Evolutionary conservation across 495 filamentous ascomycete species (phyloP).

Genomic region (Tuber borchii): DNA sequence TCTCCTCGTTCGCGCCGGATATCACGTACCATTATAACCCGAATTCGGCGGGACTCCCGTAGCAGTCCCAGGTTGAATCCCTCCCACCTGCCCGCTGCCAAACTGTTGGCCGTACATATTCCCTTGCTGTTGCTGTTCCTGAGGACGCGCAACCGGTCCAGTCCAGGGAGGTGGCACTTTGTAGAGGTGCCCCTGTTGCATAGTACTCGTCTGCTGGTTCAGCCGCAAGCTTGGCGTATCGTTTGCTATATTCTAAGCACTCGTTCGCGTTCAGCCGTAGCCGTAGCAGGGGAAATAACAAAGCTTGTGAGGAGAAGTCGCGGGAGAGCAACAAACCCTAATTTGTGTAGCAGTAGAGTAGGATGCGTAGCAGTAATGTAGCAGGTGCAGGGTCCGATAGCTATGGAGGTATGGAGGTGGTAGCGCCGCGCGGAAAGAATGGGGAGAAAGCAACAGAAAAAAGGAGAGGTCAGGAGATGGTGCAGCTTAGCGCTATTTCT

Average conservation of each 20-base stretch:
- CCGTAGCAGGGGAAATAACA: not conserved
- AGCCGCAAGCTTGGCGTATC: not conserved
- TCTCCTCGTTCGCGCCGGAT: not conserved
- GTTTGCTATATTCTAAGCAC: not conserved
- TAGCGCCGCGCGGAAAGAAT: not conserved
- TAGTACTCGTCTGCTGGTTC: not conserved
- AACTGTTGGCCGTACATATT: constrained; percentile 33
- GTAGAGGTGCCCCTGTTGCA: constrained; percentile 17
- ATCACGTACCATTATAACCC: constrained; percentile 24
- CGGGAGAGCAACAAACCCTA: not conserved
- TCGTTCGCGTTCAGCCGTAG: not conserved
- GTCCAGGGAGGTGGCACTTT: constrained; percentile 33
- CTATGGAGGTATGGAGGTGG: not conserved
- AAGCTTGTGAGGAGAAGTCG: not conserved
- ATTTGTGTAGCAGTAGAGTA: not conserved
- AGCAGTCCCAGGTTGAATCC: constrained; percentile 30
- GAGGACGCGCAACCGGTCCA: constrained; percentile 6
- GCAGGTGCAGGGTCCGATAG: not conserved
- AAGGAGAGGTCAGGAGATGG: not conserved
- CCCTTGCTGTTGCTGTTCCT: constrained; percentile 20
- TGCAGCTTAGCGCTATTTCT: not conserved
- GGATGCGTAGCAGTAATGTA: not conserved
- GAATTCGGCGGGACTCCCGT: constrained; percentile 24
- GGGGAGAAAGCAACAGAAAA: not conserved
- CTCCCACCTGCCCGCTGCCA: constrained; percentile 16